Evolutionary conservation across 1,284 basidiomycete genomes (phyloP), one percentile per base, ranked within the genome.

Genomic region (Ustilago hordei): DNA sequence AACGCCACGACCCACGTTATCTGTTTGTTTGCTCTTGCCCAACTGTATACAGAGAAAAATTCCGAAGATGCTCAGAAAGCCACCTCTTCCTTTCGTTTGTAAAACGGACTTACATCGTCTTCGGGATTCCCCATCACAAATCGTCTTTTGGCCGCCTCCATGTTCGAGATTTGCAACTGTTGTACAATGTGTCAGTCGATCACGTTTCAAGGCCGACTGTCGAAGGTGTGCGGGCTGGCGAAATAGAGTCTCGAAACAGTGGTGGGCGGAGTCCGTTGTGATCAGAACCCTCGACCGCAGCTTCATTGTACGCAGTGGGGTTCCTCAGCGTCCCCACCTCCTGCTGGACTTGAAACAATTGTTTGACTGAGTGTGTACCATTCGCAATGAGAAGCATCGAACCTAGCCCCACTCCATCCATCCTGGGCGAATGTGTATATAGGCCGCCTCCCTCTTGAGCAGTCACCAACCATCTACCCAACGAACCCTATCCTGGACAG

Each of bases 241-340:
- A 50, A 28, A 50, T 23, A 19, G 45, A 28, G 48, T 45, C 43
- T 11, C 43, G 17, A 4, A 19, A 45, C 43, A 45, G 11, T 19
- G 15, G 43, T 45, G 43, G 17, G 43, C 43, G n/a, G n/a, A 41
- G 39, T 48, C 23, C n/a, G 6, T 50, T 32, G 8, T 50, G 38
- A 9, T 39, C 38, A 17, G 11, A 39, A 17, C 31, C 13, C n/a
- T 11, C 17, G 19, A 34, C 12, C 19, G n/a, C 6, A 31, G 6
- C 36, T 41, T 13, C 47, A 31, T 7, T 50, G n/a, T 31, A 50
- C 48, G 48, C 48, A 50, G 48, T 50, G 48, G 23, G n/a, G 13
- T 13, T 50, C 12, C 13, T 15, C 48, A 50, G 31, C 28, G 31
- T 28, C 31, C n/a, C 13, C 9, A 17, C 38, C 5, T 32, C 28